These are phyloP conservation scores for Phyllosticta paracitricarpa DNA, from an alignment of 2,329 filamentous ascomycete genomes.

Conservation along the genomic window DNA sequence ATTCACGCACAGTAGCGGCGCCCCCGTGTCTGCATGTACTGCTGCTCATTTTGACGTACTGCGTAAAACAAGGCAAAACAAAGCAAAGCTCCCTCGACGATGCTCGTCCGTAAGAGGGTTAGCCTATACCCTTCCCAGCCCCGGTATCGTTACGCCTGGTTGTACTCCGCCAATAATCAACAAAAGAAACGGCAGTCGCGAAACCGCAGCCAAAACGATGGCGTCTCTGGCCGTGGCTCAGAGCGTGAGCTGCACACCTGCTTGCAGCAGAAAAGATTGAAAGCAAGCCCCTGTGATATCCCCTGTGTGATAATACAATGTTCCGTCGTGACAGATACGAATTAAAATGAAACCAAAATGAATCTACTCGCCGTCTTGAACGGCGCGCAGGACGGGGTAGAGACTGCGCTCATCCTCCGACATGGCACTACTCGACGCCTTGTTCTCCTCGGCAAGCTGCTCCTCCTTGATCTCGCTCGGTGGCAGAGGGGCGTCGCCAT, in stretches of 20 bases:
- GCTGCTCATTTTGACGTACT: background rate
- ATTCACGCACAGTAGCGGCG: background rate
- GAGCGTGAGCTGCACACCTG: slow-evolving; percentile 3
- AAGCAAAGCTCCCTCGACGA: slow-evolving; percentile 8
- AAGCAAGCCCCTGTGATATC: slow-evolving; percentile 5
- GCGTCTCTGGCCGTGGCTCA: slow-evolving; percentile 7
- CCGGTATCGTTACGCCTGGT: background rate
- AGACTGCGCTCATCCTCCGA: slow-evolving; percentile 30
- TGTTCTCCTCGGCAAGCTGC: slow-evolving; percentile 14
- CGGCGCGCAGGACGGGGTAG: slow-evolving; percentile 31
- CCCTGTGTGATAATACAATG: background rate
- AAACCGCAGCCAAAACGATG: background rate
- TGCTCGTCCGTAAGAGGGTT: slow-evolving; percentile 8
- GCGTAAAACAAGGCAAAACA: background rate
- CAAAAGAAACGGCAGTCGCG: background rate
- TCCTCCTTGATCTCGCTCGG: slow-evolving; percentile 15
- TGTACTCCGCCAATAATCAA: slow-evolving; percentile 4
- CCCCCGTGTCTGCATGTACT: background rate
- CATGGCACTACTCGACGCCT: slow-evolving; percentile 19
- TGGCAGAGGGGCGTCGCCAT: slow-evolving; percentile 16
- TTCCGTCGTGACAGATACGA: background rate
- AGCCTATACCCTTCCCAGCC: slow-evolving; percentile 1
- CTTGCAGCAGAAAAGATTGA: slow-evolving; percentile 1
- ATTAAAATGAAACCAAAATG: background rate
- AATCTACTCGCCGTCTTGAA: slow-evolving; percentile 29